phyloP scores from a whole-genome alignment of 108 stramenopile species.

The Nannochloropsis oceanica region DNA sequence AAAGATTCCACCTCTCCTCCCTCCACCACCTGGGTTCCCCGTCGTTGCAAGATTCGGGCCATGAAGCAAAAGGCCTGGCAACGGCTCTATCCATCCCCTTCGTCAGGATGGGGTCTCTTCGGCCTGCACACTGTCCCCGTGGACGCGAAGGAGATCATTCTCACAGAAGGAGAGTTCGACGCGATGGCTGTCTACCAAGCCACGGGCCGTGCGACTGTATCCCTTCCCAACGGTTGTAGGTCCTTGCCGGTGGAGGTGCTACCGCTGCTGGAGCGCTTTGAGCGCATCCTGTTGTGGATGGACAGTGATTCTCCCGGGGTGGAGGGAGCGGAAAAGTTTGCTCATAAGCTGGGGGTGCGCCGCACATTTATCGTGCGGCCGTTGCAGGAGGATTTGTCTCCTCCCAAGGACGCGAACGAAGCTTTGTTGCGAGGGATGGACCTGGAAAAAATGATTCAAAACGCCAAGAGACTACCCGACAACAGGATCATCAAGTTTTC shows the following conservation, averaged over 20 bases:
- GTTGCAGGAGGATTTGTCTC: not conserved
- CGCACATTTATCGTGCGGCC: slow-evolving; percentile 27
- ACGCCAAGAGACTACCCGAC: slow-evolving; percentile 41
- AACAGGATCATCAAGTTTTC: slow-evolving; percentile 35
- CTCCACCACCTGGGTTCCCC: not conserved
- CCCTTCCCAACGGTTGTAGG: slow-evolving; percentile 79
- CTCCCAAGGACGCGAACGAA: slow-evolving; percentile 96
- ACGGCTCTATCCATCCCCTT: slow-evolving; percentile 16
- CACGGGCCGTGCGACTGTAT: slow-evolving; percentile 50
- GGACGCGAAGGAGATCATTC: slow-evolving; percentile 53
- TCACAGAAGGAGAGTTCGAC: slow-evolving; percentile 96
- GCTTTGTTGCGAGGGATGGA: slow-evolving; percentile 58
- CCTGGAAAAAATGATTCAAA: slow-evolving; percentile 16
- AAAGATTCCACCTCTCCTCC: not conserved
- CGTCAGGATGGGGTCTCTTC: slow-evolving; percentile 72
- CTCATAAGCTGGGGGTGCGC: slow-evolving; percentile 1
- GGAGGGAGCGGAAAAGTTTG: slow-evolving; percentile 38
- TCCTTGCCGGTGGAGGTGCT: slow-evolving; percentile 69
- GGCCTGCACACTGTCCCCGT: slow-evolving; percentile 74
- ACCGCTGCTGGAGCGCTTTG: slow-evolving; percentile 73
- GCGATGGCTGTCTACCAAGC: slow-evolving; percentile 94
- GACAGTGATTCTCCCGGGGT: slow-evolving; percentile 74
- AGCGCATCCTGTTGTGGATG: slow-evolving; percentile 85
- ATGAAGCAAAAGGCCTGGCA: slow-evolving; percentile 20
- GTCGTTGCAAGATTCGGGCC: slow-evolving; percentile 14